Base-by-base conservation (phyloP, 257 asterid genomes). In the Gentiana dahurica region DNA sequence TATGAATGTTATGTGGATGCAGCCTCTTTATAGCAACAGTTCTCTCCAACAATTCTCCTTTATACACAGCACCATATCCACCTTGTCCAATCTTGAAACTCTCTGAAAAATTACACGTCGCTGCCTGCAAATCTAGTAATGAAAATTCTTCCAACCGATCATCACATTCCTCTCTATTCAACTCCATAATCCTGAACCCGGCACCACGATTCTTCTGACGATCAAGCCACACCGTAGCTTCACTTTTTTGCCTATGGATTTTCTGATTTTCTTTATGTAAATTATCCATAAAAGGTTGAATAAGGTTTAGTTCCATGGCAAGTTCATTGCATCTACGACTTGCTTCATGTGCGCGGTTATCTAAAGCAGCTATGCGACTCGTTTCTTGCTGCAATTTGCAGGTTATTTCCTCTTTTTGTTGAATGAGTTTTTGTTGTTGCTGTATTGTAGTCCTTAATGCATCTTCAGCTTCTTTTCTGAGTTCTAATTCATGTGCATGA, bases 41-140 rank as follows among this genome's bases (percentile, higher is more conserved):
- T 73, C 59, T 76, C 34, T 66, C 72, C 64, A 70, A 61, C 57
- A 89, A 48, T 72, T 84, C 95, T 50, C 95, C 97, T 75, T 80
- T 89, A 74, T 78, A 89, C 61, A 86, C 90, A 50, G 67, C 57
- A 10, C 90, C 94, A 46, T 66, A 75, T 57, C 84, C 92, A 68
- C 94, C 94, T 51, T 64, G 66, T 33, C 93, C 94, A 45, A 89
- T 75, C 79, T 68, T 77, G 76, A 86, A 83, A 72, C 72, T 79
- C 72, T 83, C 95, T 0, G 89, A 86, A 77, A 89, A 86, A 63
- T 72, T 57, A 69, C 87, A 86, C 4, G 97, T 86, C 60, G 95
- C 95, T 12, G 78, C 63, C 78, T 78, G 82, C 57, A 86, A 57
- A 68, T 89, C 97, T 3, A 77, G 70, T 55, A 59, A 50, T 35